These are phyloP conservation scores for Globisporangium spiculum DNA, from an alignment of 352 stramenopile species.

Conservation along the genomic window DNA sequence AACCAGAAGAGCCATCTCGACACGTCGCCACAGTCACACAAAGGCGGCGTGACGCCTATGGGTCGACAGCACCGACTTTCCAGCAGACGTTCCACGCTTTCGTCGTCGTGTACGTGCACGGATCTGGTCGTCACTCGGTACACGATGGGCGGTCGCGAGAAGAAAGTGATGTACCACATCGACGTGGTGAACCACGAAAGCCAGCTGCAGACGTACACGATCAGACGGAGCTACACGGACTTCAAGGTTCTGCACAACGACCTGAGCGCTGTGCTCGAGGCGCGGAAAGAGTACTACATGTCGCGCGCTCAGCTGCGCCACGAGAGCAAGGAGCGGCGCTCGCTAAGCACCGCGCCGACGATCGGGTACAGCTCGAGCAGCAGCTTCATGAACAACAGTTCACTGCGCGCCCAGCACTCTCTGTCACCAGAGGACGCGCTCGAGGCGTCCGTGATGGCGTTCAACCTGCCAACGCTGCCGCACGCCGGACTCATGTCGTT, in stretches of 20 bases:
- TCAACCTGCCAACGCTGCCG: slow-evolving; percentile 63
- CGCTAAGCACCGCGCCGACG: neutral
- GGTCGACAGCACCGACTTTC: slow-evolving; percentile 17
- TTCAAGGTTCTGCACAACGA: slow-evolving; percentile 77
- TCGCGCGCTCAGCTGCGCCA: slow-evolving; percentile 14
- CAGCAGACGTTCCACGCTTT: slow-evolving; percentile 43
- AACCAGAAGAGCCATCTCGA: slow-evolving; percentile 2
- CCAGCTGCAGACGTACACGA: slow-evolving; percentile 82
- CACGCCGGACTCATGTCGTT: slow-evolving; percentile 74
- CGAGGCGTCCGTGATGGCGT: slow-evolving; percentile 56
- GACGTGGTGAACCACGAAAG: slow-evolving; percentile 72
- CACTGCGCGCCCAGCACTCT: slow-evolving; percentile 8
- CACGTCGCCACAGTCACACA: slow-evolving; percentile 12
- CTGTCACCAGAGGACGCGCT: slow-evolving; percentile 35
- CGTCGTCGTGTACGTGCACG: slow-evolving; percentile 31
- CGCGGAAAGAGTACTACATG: slow-evolving; percentile 52
- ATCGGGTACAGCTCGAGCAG: neutral
- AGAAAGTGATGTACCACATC: slow-evolving; percentile 88
- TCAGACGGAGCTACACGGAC: slow-evolving; percentile 80
- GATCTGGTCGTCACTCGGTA: slow-evolving; percentile 73
- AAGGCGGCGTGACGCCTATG: neutral
- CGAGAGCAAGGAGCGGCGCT: slow-evolving; percentile 18
- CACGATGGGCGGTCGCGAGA: slow-evolving; percentile 63
- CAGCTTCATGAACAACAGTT: slow-evolving; percentile 8
- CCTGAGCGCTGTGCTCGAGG: slow-evolving; percentile 65